These are phyloP conservation scores for Beauveria sp. DNA, from an alignment of 2,329 filamentous ascomycete species.

Conservation along the genomic window DNA sequence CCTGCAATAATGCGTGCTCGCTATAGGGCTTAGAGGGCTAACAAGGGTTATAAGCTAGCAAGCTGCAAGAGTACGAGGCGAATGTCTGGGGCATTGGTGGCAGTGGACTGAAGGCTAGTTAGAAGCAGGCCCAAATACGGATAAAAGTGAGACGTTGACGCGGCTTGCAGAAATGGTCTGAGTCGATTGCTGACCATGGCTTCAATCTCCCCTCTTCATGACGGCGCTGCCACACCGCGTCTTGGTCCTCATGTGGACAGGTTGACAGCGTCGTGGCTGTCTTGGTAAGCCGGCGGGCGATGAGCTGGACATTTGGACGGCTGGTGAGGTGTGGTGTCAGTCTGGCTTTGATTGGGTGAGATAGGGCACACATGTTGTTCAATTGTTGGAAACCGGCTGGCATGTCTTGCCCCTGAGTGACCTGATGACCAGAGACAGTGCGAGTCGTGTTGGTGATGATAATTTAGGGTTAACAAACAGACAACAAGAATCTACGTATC, in stretches of 20 bases:
- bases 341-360: neutral
- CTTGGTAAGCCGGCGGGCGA: neutral
- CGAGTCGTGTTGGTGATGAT: neutral
- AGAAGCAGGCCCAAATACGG: neutral
- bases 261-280: conserved; percentile 5
- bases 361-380: neutral
- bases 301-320: neutral
- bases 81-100: neutral
- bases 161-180: neutral
- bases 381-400: neutral
- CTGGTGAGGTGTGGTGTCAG: neutral
- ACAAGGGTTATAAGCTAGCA: neutral
- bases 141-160: neutral
- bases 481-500: no score
- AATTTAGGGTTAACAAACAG: no score
- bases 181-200: neutral
- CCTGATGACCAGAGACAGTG: neutral
- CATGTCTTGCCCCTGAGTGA: neutral
- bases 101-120: neutral
- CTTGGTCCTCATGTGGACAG: conserved; percentile 7
- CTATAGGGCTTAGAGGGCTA: neutral
- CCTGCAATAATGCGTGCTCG: neutral
- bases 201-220: neutral
- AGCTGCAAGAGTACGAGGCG: neutral
- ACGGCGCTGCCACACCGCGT: conserved; percentile 4